These are phyloP conservation scores for Orbilia blumenaviensis DNA, from an alignment of 2,329 filamentous ascomycete genomes.

Conservation along the genomic window DNA sequence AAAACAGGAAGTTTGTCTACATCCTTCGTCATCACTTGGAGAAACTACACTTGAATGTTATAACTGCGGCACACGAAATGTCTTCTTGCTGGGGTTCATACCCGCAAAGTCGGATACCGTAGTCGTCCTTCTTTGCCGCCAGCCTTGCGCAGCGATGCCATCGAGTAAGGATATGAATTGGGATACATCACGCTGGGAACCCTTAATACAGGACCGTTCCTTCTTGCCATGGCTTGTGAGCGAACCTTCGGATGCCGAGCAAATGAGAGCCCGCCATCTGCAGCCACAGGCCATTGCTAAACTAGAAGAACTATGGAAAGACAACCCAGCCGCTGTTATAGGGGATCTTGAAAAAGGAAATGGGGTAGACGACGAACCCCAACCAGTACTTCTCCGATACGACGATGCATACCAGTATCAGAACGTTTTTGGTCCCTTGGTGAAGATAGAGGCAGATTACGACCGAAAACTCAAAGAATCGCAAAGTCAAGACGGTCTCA, in stretches of 20 bases:
- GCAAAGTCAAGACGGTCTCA: slow-evolving; percentile 93
- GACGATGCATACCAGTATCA: slow-evolving; percentile 99
- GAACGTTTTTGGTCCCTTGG: slow-evolving; percentile 95
- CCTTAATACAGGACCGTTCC: slow-evolving; percentile 93
- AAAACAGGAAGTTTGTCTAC: slow-evolving; percentile 83
- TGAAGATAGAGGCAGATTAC: slow-evolving; percentile 99
- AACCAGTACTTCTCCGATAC: slow-evolving; percentile 89
- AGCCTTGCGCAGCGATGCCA: slow-evolving; percentile 91
- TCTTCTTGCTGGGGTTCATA: slow-evolving; percentile 96
- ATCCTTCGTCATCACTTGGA: slow-evolving; percentile 89
- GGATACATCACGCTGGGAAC: slow-evolving; percentile 98
- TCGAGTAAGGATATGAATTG: slow-evolving; percentile 99
- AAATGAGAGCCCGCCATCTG: slow-evolving; percentile 90
- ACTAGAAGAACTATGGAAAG: slow-evolving; percentile 98
- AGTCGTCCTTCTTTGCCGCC: slow-evolving; percentile 93
- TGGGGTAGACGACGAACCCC: slow-evolving; percentile 92
- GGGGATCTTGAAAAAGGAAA: slow-evolving; percentile 90
- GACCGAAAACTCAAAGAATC: slow-evolving; percentile 98
- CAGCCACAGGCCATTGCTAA: slow-evolving; percentile 95
- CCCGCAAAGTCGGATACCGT: slow-evolving; percentile 98
- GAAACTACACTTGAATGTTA: slow-evolving; percentile 98
- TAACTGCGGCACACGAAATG: slow-evolving; percentile 99
- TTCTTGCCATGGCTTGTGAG: slow-evolving; percentile 94
- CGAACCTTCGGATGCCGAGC: slow-evolving; percentile 89
- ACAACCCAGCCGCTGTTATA: slow-evolving; percentile 86